A percentile compares a stretch with the other conserved stretches of the same genome.
phyloP scores from a whole-genome alignment of 495 filamentous ascomycete genomes.

The Penicillium roqueforti region DNA sequence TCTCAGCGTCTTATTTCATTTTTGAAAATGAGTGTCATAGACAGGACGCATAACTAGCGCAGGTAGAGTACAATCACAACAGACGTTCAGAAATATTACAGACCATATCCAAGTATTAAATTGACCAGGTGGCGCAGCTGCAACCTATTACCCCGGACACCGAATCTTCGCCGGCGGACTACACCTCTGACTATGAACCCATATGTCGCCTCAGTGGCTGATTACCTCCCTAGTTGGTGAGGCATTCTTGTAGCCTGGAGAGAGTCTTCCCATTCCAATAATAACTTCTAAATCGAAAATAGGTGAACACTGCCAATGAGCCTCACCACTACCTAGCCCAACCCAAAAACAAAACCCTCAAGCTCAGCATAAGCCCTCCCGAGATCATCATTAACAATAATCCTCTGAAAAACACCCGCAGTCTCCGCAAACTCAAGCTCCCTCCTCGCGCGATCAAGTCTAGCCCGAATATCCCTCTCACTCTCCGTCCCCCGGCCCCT shows the following conservation, averaged over 20 bases:
- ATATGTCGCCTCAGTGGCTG: constrained; percentile 8
- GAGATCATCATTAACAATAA: not conserved
- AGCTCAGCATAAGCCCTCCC: not conserved
- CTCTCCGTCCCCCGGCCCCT: not conserved
- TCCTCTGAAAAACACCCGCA: not conserved
- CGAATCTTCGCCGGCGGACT: not conserved
- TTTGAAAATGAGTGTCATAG: constrained; percentile 26
- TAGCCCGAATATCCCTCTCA: not conserved
- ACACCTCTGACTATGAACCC: not conserved
- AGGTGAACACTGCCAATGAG: no score
- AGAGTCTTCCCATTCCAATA: no score
- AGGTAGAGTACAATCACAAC: constrained; percentile 23
- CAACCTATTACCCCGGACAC: not conserved
- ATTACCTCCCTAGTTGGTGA: constrained; percentile 30
- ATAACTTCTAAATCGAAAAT: no score
- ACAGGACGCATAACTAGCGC: constrained; percentile 25
- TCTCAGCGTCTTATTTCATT: constrained; percentile 16
- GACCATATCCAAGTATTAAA: not conserved
- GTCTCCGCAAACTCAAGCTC: not conserved
- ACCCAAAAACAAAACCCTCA: not conserved
- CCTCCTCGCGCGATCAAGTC: not conserved
- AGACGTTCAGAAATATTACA: constrained; percentile 18
- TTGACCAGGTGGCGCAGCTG: not conserved
- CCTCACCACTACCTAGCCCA: not conserved
- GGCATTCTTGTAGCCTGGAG: no score